These are phyloP conservation scores for Trichoderma aggressivum DNA, from an alignment of 2,329 filamentous ascomycete species.

Conservation along the genomic window DNA sequence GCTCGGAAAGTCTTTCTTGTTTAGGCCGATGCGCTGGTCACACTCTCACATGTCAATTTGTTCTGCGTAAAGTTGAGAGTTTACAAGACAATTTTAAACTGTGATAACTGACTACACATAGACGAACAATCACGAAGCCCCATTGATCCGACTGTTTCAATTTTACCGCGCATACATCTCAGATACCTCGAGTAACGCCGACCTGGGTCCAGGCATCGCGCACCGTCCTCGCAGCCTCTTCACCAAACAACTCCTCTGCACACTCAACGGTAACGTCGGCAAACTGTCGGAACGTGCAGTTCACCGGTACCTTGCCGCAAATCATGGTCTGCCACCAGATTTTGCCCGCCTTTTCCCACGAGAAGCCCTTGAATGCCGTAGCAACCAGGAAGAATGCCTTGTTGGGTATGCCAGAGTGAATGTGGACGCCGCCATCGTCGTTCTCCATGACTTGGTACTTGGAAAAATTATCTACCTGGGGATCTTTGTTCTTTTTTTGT, in stretches of 20 bases:
- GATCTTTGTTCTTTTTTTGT: slow-evolving; percentile 45
- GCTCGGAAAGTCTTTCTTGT: not conserved
- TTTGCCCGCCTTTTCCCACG: not conserved
- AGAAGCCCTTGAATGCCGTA: not conserved
- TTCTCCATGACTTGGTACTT: slow-evolving; percentile 39
- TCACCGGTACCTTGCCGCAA: not conserved
- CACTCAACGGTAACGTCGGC: not conserved
- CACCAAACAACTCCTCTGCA: not conserved
- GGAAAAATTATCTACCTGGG: slow-evolving; percentile 47
- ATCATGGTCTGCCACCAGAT: not conserved
- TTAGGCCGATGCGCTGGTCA: not conserved
- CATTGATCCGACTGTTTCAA: not conserved
- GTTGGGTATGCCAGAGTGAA: slow-evolving; percentile 57
- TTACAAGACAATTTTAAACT: not conserved
- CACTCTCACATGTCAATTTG: not conserved
- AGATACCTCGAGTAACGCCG: not conserved
- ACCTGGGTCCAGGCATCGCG: not conserved
- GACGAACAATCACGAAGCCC: not conserved
- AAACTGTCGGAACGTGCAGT: not conserved
- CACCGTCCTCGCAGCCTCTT: not conserved
- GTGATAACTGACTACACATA: not conserved
- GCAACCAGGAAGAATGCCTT: slow-evolving; percentile 52
- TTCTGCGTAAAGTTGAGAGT: not conserved
- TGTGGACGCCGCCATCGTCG: slow-evolving; percentile 54
- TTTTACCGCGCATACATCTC: not conserved